Base-by-base conservation (phyloP, 805 yeast species). In the Zygosaccharomyces bailii region DNA sequence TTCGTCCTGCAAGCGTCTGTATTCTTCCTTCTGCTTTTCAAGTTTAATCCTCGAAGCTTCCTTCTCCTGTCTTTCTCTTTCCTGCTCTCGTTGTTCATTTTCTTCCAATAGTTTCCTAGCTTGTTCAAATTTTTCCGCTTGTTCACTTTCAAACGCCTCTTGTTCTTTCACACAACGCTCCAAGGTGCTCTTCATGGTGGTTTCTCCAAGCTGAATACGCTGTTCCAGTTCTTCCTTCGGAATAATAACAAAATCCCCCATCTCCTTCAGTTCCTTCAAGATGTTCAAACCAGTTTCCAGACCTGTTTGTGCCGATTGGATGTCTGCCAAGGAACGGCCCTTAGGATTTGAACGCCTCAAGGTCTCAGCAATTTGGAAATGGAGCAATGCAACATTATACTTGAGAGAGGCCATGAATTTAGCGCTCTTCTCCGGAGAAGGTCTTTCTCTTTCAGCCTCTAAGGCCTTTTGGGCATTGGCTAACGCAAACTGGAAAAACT, bases 311-410 rank as follows among this genome's bases (percentile, higher is more conserved):
- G 86, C 79, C 0, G 65, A 63, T 43, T 78, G 74, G 46, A 93
- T 75, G 47, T 82, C 88, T 11, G 70, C 74, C 42, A 81, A 64
- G 1, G 75, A 74, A 57, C 97, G 78, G 52, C 79, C 78, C 29
- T 74, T 74, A 5, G 73, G 68, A 2, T 78, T 71, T 27, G 80
- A 62, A 54, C 85, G 85, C 50, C 85, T 76, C 23, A 90, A 67
- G 49, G 79, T 79, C 52, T 89, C 96, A 0, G 96, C 96, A 44
- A 87, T 73, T 64, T 89, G 96, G 65, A 84, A 87, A 56, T 85
- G 84, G 39, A 91, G 73, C 59, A 83, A 84, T 0, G 97, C 95
- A 42, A 82, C 74, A 60, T 93, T 93, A 71, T 85, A 93, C 53
- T 74, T 75, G 51, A 82, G 70, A 6, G 80, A 69, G 5, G 75